These are phyloP conservation scores for Ophiostoma piceae DNA, from an alignment of 2,329 filamentous ascomycete species.

Conservation along the genomic window DNA sequence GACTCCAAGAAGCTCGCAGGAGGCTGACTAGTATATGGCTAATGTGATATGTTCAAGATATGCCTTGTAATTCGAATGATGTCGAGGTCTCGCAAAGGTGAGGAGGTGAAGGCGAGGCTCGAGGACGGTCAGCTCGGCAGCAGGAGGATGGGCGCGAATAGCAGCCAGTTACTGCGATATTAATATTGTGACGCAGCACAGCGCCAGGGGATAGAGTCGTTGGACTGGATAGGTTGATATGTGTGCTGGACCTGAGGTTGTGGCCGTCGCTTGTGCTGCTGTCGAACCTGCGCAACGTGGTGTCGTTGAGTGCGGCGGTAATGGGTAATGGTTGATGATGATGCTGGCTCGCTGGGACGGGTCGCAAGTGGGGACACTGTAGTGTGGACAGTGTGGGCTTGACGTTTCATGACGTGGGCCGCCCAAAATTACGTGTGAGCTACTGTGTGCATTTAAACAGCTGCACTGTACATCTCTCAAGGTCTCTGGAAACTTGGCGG, in stretches of 20 bases:
- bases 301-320: conserved; percentile 5
- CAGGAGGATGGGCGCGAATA: background rate
- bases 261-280: conserved; percentile 14
- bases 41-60: background rate
- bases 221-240: background rate
- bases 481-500: conserved; percentile 9
- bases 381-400: conserved; percentile 14
- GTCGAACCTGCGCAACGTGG: conserved; percentile 18
- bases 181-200: conserved; percentile 29
- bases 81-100: background rate
- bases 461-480: background rate
- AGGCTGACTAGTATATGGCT: background rate
- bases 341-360: conserved; percentile 6
- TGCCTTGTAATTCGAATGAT: background rate
- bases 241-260: background rate
- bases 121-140: conserved; percentile 3
- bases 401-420: background rate
- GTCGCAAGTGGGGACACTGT: conserved; percentile 9
- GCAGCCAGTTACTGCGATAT: conserved; percentile 1
- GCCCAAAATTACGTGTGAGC: background rate
- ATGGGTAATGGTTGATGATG: conserved; percentile 14
- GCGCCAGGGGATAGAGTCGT: conserved; percentile 6
- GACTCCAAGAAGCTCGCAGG: background rate
- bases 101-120: background rate
- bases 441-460: background rate